A percentile compares a stretch with the other conserved stretches of the same genome.
phyloP scores from a whole-genome alignment of 345 rosid species.

The rapeseed (Brassica napus) region Da-Ae NC_063444.1:43217001-43217500 shows the following conservation, averaged over 20 bases:
- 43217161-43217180: constrained; percentile 46
- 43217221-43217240: too few relatives aligned
- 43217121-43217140: neutral
- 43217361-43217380: neutral
- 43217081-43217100: constrained; percentile 4
- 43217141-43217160: constrained; percentile 22
- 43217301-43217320: too few relatives aligned
- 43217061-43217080: constrained; percentile 34
- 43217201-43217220: constrained; percentile 27
- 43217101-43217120: constrained; percentile 13
- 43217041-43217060: constrained; percentile 27
- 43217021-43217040: constrained; percentile 1
- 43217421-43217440: neutral
- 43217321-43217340: neutral
- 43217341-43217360: neutral
- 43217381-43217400: neutral
- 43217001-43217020: constrained; percentile 3
- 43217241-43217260: too few relatives aligned
- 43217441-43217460: neutral
- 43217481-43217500: neutral
- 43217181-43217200: constrained; percentile 67
- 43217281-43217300: too few relatives aligned
- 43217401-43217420: too few relatives aligned
- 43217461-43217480: neutral
- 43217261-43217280: too few relatives aligned